phyloP scores from a whole-genome alignment of 768 basidiomycete genomes.

The Lentinula sp. region DNA sequence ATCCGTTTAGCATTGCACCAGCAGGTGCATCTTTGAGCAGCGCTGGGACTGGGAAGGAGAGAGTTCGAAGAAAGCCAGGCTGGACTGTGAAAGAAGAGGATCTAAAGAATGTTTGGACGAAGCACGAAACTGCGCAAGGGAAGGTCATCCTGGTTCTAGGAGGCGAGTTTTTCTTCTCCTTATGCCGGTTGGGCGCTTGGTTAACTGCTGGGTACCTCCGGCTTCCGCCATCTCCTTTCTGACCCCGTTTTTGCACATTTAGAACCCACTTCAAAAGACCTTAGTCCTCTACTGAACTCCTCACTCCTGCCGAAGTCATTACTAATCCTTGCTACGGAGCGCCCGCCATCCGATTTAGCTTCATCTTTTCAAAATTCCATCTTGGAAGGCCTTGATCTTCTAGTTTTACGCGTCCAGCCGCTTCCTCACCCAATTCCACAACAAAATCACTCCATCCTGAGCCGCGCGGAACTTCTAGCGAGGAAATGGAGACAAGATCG shows the following conservation, averaged over 20 bases:
- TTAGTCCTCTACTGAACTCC: constrained; percentile 30
- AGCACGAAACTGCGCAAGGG: background rate
- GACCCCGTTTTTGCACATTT: background rate
- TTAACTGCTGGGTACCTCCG: background rate
- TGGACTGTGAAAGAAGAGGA: background rate
- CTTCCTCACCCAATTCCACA: constrained; percentile 25
- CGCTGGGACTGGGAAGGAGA: background rate
- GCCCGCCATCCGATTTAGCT: constrained; percentile 26
- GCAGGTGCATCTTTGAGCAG: background rate
- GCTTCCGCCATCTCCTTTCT: background rate
- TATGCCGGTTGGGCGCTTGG: background rate
- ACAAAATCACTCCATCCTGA: constrained; percentile 23
- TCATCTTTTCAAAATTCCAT: background rate
- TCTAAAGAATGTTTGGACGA: background rate
- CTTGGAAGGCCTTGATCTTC: background rate
- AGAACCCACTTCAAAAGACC: constrained; percentile 28
- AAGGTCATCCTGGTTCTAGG: background rate
- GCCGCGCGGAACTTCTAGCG: background rate
- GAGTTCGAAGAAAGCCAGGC: background rate
- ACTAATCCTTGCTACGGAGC: constrained; percentile 35
- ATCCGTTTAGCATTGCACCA: background rate
- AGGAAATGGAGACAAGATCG: background rate
- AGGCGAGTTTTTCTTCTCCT: background rate
- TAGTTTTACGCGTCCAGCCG: constrained; percentile 20
- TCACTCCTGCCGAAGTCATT: constrained; percentile 25